A percentile compares a stretch with the other conserved stretches of the same genome.
phyloP scores from a whole-genome alignment of 768 basidiomycete species.

The Amanita muscaria region DNA sequence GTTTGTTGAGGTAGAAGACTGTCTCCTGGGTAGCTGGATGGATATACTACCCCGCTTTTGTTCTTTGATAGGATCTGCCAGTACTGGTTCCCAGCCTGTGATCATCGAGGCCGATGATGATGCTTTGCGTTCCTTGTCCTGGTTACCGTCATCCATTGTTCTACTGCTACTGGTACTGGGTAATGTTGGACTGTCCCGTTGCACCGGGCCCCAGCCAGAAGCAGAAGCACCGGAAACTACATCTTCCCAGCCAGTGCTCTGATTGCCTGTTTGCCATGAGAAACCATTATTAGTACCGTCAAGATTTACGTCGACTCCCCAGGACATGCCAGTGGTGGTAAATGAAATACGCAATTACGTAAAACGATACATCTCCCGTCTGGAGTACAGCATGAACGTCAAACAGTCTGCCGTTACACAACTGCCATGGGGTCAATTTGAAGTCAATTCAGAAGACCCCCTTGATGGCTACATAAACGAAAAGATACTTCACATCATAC shows the following conservation, averaged over 20 bases:
- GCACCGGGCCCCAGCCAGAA: not conserved
- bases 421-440: no score
- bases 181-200: not conserved
- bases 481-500: no score
- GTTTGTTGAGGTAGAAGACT: not conserved
- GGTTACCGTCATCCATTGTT: not conserved
- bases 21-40: not conserved
- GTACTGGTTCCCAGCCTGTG: not conserved
- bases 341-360: constrained; percentile 2
- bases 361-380: no score
- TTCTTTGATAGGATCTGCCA: not conserved
- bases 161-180: not conserved
- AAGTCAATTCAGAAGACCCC: no score
- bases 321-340: not conserved
- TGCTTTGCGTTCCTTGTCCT: not conserved
- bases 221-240: not conserved
- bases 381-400: no score
- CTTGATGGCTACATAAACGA: no score
- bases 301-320: not conserved
- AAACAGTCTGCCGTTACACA: no score
- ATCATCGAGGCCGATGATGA: not conserved
- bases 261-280: not conserved
- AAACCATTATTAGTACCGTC: not conserved
- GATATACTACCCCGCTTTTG: not conserved
- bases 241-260: not conserved